Percentiles rank a stretch among this genome's conserved stretches.
Conservation (phyloP, 257 asterid genomes). For the Solanum microdontum region DNA sequence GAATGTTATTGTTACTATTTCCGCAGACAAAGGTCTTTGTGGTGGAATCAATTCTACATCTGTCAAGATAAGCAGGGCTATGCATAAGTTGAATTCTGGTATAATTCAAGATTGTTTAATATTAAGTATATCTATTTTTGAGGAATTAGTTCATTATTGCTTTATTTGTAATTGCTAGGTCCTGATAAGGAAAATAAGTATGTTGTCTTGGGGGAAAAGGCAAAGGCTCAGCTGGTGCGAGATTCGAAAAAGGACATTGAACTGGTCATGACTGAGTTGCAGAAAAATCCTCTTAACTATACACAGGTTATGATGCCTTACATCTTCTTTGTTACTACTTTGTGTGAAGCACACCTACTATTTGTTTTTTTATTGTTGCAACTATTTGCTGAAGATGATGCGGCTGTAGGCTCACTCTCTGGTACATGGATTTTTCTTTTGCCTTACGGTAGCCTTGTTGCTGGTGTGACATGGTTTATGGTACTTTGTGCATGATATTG, state of each 20-base stretch:
- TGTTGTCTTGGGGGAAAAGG: conserved; percentile 94
- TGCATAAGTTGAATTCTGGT: conserved; percentile 66
- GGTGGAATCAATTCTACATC: conserved; percentile 96
- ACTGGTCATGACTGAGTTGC: conserved; percentile 67
- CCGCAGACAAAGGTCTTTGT: conserved; percentile 97
- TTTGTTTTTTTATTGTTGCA: background rate
- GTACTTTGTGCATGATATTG: background rate
- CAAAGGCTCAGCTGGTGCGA: conserved; percentile 84
- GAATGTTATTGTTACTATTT: conserved; percentile 68
- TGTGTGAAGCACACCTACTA: background rate
- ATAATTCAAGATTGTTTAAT: background rate
- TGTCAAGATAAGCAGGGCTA: conserved; percentile 84
- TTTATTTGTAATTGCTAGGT: conserved; percentile 26
- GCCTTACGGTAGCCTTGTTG: background rate
- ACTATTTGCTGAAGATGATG: background rate
- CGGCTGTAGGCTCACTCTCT: background rate
- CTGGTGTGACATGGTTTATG: background rate
- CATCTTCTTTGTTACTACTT: background rate
- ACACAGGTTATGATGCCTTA: conserved; percentile 53
- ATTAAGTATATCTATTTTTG: background rate
- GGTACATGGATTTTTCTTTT: background rate
- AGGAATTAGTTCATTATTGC: background rate
- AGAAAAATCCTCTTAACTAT: conserved; percentile 86
- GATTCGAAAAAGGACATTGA: conserved; percentile 71
- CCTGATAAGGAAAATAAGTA: conserved; percentile 74